Evolutionary conservation across 306 rosid genomes (phyloP).

Genomic region (Hippophae tibetana): DNA sequence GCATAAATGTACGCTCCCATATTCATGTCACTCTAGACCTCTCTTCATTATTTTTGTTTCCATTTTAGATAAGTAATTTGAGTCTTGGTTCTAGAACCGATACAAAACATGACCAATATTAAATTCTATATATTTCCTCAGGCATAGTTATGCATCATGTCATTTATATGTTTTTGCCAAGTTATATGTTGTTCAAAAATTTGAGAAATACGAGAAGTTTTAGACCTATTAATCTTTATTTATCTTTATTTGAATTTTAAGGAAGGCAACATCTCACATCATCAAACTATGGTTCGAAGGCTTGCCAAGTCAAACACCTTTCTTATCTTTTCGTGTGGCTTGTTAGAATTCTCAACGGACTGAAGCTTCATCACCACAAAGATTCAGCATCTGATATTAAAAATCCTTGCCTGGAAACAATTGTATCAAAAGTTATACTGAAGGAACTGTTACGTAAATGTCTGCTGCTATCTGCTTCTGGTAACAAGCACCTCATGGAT

Average conservation of each 20-base stretch:
- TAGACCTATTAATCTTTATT: conserved; percentile 2
- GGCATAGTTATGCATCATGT: not conserved
- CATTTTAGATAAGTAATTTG: not conserved
- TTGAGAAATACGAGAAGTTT: not conserved
- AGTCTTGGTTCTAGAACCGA: not conserved
- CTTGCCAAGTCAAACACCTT: conserved; percentile 33
- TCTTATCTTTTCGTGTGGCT: conserved; percentile 75
- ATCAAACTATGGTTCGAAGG: conserved; percentile 24
- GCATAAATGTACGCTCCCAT: no score
- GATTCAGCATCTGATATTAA: conserved; percentile 8
- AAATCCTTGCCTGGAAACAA: conserved; percentile 25
- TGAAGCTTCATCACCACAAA: conserved; percentile 16
- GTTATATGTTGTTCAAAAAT: not conserved
- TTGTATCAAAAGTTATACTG: conserved; percentile 36
- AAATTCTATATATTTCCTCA: not conserved
- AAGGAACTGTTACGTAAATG: conserved; percentile 52
- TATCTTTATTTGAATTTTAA: conserved; percentile 14
- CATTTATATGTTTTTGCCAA: not conserved
- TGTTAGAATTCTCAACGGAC: conserved; percentile 33
- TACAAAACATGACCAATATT: not conserved
- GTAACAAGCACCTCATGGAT: conserved; percentile 52
- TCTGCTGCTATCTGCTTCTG: conserved; percentile 44
- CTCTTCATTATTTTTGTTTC: no score
- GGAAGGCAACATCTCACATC: conserved; percentile 23
- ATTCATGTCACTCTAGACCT: no score